Conservation (phyloP, 768 basidiomycete species). For the Chalciporus sphaerocephalus region DNA sequence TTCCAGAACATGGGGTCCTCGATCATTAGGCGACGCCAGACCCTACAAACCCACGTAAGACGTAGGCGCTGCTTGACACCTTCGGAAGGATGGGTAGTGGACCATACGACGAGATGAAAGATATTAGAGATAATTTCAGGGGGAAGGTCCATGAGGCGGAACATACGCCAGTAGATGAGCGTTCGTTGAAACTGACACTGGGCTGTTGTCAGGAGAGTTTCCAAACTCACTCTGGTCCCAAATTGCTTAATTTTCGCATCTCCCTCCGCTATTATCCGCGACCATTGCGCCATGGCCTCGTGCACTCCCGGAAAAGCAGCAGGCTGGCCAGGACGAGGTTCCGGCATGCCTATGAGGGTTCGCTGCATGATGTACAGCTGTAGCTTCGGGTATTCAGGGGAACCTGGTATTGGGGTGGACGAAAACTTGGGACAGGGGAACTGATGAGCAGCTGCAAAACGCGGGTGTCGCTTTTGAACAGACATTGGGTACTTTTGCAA, state of each 20-base stretch:
- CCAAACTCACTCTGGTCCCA: slow-evolving; percentile 16
- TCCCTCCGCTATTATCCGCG: slow-evolving; percentile 11
- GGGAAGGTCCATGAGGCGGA: slow-evolving; percentile 61
- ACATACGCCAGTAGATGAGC: slow-evolving; percentile 38
- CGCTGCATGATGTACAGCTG: slow-evolving; percentile 17
- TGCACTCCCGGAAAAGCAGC: background rate
- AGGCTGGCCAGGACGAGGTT: slow-evolving; percentile 10
- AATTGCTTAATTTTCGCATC: slow-evolving; percentile 19
- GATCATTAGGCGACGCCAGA: slow-evolving; percentile 49
- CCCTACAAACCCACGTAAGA: slow-evolving; percentile 56
- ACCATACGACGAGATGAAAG: slow-evolving; percentile 58
- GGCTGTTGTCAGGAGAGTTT: slow-evolving; percentile 15
- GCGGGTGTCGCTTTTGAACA: slow-evolving; percentile 1
- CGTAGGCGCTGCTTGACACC: slow-evolving; percentile 40
- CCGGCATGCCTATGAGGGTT: slow-evolving; percentile 16
- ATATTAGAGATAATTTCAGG: slow-evolving; percentile 62
- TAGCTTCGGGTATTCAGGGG: slow-evolving; percentile 15
- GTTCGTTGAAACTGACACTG: slow-evolving; percentile 17
- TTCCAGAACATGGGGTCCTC: slow-evolving; percentile 56
- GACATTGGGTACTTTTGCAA: slow-evolving; percentile 14
- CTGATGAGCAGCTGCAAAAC: slow-evolving; percentile 10
- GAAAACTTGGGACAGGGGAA: background rate
- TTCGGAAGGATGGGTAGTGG: slow-evolving; percentile 32
- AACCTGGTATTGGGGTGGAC: slow-evolving; percentile 17
- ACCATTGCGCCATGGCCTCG: slow-evolving; percentile 13